Conservation (phyloP, 345 rosid genomes). For the Cardiospermum halicacabum region DNA sequence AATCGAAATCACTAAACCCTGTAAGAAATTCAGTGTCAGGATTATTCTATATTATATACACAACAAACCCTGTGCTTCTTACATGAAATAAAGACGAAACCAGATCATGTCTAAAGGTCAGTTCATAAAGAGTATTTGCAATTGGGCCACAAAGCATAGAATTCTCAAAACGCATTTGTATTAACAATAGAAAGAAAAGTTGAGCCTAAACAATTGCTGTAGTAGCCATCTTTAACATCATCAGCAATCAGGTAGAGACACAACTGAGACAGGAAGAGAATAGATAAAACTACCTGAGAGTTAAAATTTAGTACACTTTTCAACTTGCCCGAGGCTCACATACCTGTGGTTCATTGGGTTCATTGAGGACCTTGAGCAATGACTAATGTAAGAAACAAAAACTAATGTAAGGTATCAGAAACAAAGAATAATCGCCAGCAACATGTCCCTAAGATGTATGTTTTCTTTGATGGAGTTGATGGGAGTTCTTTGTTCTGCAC, state of each 20-base stretch:
- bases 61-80: no score
- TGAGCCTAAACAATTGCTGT: neutral
- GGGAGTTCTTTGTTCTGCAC: neutral
- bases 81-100: no score
- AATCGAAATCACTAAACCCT: no score
- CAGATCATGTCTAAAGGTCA: no score
- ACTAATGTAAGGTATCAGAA: neutral
- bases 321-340: neutral
- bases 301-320: conserved; percentile 6
- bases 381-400: neutral
- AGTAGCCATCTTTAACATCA: neutral
- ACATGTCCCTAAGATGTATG: neutral
- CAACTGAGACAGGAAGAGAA: neutral
- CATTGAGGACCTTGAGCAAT: neutral
- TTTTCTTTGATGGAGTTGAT: neutral
- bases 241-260: neutral
- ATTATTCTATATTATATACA: neutral
- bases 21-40: neutral
- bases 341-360: neutral
- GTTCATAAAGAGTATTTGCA: no score
- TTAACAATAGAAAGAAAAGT: neutral
- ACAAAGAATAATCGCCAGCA: conserved; percentile 1
- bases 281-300: neutral
- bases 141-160: no score
- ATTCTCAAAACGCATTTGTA: no score